Base-by-base conservation (phyloP, 352 stramenopile species). In the Phytopythium sindhum region DNA sequence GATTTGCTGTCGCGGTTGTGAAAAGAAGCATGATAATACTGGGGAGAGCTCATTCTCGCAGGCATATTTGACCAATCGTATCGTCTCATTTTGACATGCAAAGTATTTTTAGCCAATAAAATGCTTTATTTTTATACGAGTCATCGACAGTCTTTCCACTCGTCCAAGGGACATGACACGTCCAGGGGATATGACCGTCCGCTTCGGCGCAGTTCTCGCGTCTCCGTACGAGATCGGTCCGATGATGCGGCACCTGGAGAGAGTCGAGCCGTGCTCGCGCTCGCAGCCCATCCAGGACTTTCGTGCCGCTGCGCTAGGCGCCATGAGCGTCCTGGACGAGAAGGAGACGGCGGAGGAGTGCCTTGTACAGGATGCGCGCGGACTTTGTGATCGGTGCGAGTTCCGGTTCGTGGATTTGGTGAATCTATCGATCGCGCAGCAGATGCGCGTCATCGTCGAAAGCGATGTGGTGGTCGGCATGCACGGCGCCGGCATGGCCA, bases 391-490 rank as follows among this genome's bases (percentile, higher is more conserved):
- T 90, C 1, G 5, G n/a, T 78, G 60, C 63, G 56, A 72, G 29
- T 82, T 90, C 61, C 69, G 78, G 23, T 81, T 72, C 1, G 31
- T 92, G 23, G 86, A 92, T 33, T 92, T 88, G 60, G 83, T 88
- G 33, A 73, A 73, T 11, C 35, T 90, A 17, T 71, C 73, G 21
- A 62, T 91, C 2, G 23, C 54, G 8, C 70, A 89, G 51, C 86
- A 94, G 62, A 91, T 92, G 69, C 66, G 64, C 11, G 67, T 77
- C 15, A 81, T 85, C 23, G 64, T 85, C 11, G 63, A 84, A 23
- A 91, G 81, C 51, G 83, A 91, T 60, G 75, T 92, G 31, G 77
- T 94, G 23, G 82, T 94, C 55, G 76, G 83, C 11, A 94, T 92
- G 86, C 86, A 94, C 57, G 86, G 86, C 52, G 86, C 86, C 23